These are phyloP conservation scores for Penicillium flavigenum DNA, from an alignment of 495 filamentous ascomycete species.

Conservation along the genomic window DNA sequence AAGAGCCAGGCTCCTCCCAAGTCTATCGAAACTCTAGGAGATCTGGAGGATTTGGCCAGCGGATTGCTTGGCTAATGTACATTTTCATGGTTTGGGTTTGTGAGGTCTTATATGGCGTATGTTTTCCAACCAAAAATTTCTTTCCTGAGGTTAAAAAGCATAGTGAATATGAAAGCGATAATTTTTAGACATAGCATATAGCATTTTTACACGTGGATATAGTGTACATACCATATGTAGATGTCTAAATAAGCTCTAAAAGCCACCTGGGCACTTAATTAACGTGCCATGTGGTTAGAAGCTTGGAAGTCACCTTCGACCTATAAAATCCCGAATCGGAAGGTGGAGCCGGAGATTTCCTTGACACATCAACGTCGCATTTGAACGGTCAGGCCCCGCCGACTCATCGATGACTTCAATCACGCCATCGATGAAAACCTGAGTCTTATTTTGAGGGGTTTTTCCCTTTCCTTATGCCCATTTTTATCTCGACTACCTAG, in stretches of 20 bases:
- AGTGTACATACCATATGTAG: neutral
- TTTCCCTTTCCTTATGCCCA: neutral
- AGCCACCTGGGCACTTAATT: neutral
- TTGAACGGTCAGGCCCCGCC: constrained; percentile 6
- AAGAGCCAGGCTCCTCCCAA: constrained; percentile 51
- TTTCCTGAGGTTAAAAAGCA: constrained; percentile 23
- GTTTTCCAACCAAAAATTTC: constrained; percentile 2
- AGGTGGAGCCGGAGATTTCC: constrained; percentile 16
- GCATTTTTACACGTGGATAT: too few species aligned
- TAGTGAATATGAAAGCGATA: constrained; percentile 16
- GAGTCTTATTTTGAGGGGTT: neutral
- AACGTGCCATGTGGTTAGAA: neutral
- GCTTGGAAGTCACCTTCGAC: too few species aligned
- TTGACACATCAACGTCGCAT: constrained; percentile 16
- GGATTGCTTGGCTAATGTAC: constrained; percentile 63
- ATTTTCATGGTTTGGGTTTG: constrained; percentile 14
- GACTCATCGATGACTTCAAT: constrained; percentile 18
- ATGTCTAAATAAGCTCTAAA: neutral
- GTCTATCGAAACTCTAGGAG: constrained; percentile 75
- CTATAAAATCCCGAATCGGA: neutral
- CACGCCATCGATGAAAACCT: constrained; percentile 23
- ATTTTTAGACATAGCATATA: neutral
- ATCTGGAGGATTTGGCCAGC: constrained; percentile 84
- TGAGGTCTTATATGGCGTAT: constrained; percentile 12
- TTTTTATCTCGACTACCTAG: neutral